These are phyloP conservation scores for Mucor lusitanicus DNA, from an alignment of 371 early-diverging fungal species.

Conservation along the genomic window DNA sequence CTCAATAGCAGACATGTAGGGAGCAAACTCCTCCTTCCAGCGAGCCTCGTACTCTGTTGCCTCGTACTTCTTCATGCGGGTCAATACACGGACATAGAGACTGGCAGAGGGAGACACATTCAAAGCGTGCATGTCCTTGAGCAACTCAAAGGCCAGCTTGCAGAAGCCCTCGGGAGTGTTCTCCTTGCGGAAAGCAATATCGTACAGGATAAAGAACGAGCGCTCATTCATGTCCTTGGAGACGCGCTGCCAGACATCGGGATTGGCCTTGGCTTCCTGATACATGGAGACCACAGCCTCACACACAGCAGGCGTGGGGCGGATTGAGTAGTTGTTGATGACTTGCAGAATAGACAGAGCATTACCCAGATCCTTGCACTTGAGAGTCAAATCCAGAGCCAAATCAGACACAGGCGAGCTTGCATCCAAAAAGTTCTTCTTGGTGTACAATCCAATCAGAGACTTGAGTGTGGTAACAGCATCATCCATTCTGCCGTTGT, in stretches of 20 bases:
- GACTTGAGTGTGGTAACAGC: conserved; percentile 12
- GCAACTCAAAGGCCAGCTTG: conserved; percentile 21
- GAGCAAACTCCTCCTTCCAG: conserved; percentile 39
- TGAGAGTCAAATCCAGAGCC: conserved; percentile 19
- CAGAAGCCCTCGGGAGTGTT: conserved; percentile 18
- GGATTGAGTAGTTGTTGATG: conserved; percentile 18
- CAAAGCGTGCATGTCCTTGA: conserved; percentile 27
- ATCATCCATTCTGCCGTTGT: conserved; percentile 10
- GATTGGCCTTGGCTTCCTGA: conserved; percentile 13
- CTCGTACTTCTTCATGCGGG: conserved; percentile 27
- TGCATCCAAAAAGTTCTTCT: conserved; percentile 12
- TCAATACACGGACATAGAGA: conserved; percentile 25
- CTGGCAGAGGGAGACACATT: conserved; percentile 8
- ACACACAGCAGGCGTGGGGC: conserved; percentile 15
- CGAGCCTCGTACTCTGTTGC: conserved; percentile 28
- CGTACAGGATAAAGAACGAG: conserved; percentile 7
- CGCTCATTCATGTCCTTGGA: neutral
- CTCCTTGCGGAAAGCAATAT: conserved; percentile 14
- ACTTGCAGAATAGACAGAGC: conserved; percentile 21
- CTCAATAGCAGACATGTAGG: conserved; percentile 16
- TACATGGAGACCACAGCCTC: conserved; percentile 21
- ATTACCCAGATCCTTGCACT: conserved; percentile 17
- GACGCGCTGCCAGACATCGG: conserved; percentile 16
- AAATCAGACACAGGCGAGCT: conserved; percentile 15
- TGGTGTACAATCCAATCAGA: conserved; percentile 16